Conservation (phyloP, 257 asterid genomes). For the Misopates orontium region DNA sequence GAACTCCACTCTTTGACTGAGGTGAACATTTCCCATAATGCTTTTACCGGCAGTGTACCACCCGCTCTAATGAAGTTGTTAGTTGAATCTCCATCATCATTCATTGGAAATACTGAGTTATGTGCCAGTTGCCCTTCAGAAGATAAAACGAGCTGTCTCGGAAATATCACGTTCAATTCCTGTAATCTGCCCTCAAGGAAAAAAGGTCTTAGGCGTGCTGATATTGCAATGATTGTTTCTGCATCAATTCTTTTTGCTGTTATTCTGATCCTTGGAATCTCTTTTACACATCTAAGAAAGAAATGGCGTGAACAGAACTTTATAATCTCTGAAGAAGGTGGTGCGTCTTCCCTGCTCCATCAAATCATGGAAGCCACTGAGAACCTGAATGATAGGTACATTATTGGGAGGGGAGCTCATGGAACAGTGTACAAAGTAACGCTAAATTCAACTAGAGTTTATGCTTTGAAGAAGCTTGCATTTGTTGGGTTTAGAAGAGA, state of each 20-base stretch:
- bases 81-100: conserved; percentile 55
- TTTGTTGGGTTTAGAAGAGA: conserved; percentile 49
- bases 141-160: conserved; percentile 37
- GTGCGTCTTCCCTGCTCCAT: conserved; percentile 64
- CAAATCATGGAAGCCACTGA: conserved; percentile 70
- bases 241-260: conserved; percentile 40
- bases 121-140: conserved; percentile 49
- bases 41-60: conserved; percentile 62
- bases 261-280: conserved; percentile 37
- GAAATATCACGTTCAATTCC: conserved; percentile 31
- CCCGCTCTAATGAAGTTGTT: conserved; percentile 36
- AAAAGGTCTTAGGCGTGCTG: conserved; percentile 31
- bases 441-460: conserved; percentile 49
- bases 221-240: conserved; percentile 42
- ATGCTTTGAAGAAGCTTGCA: conserved; percentile 67
- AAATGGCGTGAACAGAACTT: conserved; percentile 27
- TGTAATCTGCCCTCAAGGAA: conserved; percentile 41
- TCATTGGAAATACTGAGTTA: conserved; percentile 50
- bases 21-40: conserved; percentile 60
- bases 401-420: conserved; percentile 79
- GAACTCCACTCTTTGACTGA: conserved; percentile 47
- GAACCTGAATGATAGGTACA: conserved; percentile 53
- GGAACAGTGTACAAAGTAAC: conserved; percentile 74
- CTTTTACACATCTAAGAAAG: conserved; percentile 32
- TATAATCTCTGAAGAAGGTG: conserved; percentile 49